Evolutionary conservation across 805 yeast genomes (phyloP).

Genomic region (Monosporozyma servazzii): DNA sequence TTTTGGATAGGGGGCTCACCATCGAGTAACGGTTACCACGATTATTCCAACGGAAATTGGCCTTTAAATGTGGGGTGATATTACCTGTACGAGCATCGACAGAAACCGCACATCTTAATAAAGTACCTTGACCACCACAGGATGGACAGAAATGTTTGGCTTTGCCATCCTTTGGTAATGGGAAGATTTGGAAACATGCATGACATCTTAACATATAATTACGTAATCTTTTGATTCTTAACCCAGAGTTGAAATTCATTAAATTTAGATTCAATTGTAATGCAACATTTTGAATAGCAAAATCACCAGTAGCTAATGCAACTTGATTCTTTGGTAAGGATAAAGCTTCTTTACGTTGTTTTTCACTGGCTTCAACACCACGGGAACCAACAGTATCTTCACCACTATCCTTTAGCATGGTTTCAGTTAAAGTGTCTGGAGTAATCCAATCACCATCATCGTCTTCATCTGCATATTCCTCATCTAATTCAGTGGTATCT

Average conservation of each 20-base stretch:
- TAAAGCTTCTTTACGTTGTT: conserved; percentile 17
- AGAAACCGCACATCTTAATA: conserved; percentile 84
- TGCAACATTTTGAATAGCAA: conserved; percentile 93
- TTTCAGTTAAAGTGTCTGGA: conserved; percentile 69
- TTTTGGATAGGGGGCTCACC: conserved; percentile 81
- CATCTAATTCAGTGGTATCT: conserved; percentile 12
- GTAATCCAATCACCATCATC: conserved; percentile 94
- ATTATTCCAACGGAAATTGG: conserved; percentile 87
- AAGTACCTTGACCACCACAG: conserved; percentile 84
- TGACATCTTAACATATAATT: conserved; percentile 95
- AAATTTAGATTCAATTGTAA: conserved; percentile 82
- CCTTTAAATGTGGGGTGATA: conserved; percentile 78
- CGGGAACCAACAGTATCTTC: conserved; percentile 38
- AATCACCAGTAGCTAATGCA: conserved; percentile 91
- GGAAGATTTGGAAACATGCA: conserved; percentile 82
- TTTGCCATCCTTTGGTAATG: conserved; percentile 65
- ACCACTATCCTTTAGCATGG: conserved; percentile 57
- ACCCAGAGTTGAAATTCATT: conserved; percentile 77
- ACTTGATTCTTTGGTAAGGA: conserved; percentile 43
- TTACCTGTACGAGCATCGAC: conserved; percentile 71
- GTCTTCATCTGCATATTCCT: conserved; percentile 41
- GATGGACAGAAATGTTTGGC: conserved; percentile 86
- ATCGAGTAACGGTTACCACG: conserved; percentile 77
- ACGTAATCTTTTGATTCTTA: conserved; percentile 74
- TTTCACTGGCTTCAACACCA: conserved; percentile 31